A percentile compares a stretch with the other conserved stretches of the same genome.
phyloP scores from a whole-genome alignment of 2,329 filamentous ascomycete species.

The Calonectria pteridis region DNA sequence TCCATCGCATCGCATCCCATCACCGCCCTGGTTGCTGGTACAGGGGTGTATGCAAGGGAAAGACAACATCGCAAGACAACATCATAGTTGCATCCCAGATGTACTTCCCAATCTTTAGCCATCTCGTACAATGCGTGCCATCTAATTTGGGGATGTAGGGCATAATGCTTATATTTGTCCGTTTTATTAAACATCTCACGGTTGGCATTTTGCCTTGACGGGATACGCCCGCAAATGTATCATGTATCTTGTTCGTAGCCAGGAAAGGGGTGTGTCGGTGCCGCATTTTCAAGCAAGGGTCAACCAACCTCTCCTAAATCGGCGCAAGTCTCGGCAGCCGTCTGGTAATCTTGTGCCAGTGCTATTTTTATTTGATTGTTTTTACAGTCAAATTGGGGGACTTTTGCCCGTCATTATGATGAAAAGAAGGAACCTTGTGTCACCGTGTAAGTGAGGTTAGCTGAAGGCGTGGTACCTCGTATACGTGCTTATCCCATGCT shows the following conservation, averaged over 20 bases:
- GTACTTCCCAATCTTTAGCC: neutral
- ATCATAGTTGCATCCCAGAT: neutral
- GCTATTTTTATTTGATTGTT: neutral
- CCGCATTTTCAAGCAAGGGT: neutral
- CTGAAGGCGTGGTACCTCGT: neutral
- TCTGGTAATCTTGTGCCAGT: neutral
- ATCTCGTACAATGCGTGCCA: neutral
- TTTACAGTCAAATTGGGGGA: neutral
- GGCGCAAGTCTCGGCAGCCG: neutral
- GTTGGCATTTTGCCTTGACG: neutral
- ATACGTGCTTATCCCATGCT: neutral
- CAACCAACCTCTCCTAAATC: neutral
- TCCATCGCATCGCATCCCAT: neutral
- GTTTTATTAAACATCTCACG: neutral
- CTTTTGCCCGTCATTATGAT: neutral
- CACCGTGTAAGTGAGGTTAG: conserved; percentile 1
- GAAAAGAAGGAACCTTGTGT: neutral
- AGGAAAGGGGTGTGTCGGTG: neutral
- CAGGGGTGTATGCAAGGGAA: conserved; percentile 1
- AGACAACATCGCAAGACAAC: neutral
- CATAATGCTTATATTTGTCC: too few species aligned
- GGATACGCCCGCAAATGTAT: neutral
- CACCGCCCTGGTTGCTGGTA: neutral
- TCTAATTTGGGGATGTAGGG: neutral
- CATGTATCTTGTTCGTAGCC: neutral